These are phyloP conservation scores for Dimocarpus longan DNA, from an alignment of 345 rosid genomes.

Conservation along the genomic window DNA sequence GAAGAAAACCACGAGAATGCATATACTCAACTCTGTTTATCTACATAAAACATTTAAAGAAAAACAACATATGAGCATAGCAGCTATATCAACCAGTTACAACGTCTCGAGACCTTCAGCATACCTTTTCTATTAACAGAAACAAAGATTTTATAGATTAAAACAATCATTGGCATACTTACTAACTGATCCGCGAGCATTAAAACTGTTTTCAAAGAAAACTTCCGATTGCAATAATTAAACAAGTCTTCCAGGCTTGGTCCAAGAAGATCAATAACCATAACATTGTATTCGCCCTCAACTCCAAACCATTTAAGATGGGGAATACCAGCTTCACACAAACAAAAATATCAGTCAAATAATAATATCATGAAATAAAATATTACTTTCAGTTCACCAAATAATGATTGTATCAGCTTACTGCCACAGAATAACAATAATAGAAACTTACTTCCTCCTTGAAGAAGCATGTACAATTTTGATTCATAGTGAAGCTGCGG, in stretches of 20 bases:
- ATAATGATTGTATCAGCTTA: neutral
- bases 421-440: neutral
- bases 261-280: slow-evolving; percentile 96
- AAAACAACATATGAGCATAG: slow-evolving; percentile 6
- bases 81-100: slow-evolving; percentile 4
- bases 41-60: slow-evolving; percentile 33
- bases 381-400: neutral
- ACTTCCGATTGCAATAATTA: slow-evolving; percentile 81
- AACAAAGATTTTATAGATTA: neutral
- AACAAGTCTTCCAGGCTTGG: slow-evolving; percentile 92
- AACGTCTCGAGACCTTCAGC: neutral
- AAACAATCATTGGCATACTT: slow-evolving; percentile 30
- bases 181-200: slow-evolving; percentile 96
- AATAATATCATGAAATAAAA: neutral
- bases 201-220: slow-evolving; percentile 78
- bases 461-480: slow-evolving; percentile 84
- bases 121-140: slow-evolving; percentile 21
- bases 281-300: slow-evolving; percentile 76
- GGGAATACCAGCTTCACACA: slow-evolving; percentile 73
- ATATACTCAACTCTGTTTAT: slow-evolving; percentile 88
- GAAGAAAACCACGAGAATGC: slow-evolving; percentile 88
- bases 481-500: slow-evolving; percentile 94
- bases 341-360: slow-evolving; percentile 16
- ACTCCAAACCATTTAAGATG: slow-evolving; percentile 93
- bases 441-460: slow-evolving; percentile 81